Base-by-base conservation (phyloP, 257 asterid genomes). In the Fraxinus excelsior region DNA sequence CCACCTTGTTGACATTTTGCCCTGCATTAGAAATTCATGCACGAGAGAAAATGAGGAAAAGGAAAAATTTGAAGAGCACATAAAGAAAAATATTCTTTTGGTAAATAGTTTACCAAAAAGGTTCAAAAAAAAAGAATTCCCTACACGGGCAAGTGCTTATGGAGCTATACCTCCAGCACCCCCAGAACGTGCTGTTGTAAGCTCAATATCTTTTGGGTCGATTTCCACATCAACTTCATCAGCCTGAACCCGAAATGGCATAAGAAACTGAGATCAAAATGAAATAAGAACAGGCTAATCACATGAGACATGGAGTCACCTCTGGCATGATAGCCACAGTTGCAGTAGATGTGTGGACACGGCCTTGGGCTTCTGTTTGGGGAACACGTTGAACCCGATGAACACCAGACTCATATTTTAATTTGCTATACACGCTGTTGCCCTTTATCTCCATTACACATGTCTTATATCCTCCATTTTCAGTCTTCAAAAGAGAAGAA, bases 341-440 rank as follows among this genome's bases (percentile, higher is more conserved):
- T 53, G 98, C 98, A 29, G 99, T 96, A 28, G 98, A 96, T 77
- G 98, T 96, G 85, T 96, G 99, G 71, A 96, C 92, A 82, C 98
- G 98, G 53, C 99, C 98, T 88, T 96, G 99, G 75, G 98, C 81
- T 87, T 96, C 99, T 74, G 99, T 96, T 85, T 85, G 93, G 49
- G 99, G 99, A 74, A 93, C 99, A 76, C 99, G 99, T 70, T 96
- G 99, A 87, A 96, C 99, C 76, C 99, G 96, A 82, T 96, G 99
- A 70, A 96, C 99, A 70, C 99, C 99, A 18, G 99, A 96, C 80
- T 96, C 98, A 29, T 89, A 96, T 88, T 96, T 96, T 86, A 96
- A 90, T 87, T 96, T 96, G 90, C 98, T 96, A 76, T 96, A 93
- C 25, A 96, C 99, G 76, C 91, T 86, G 7, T 85, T 88, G 70